These are phyloP conservation scores for Thalia dealbata DNA, from an alignment of 176 grass and related monocot species.

Conservation along the genomic window DNA sequence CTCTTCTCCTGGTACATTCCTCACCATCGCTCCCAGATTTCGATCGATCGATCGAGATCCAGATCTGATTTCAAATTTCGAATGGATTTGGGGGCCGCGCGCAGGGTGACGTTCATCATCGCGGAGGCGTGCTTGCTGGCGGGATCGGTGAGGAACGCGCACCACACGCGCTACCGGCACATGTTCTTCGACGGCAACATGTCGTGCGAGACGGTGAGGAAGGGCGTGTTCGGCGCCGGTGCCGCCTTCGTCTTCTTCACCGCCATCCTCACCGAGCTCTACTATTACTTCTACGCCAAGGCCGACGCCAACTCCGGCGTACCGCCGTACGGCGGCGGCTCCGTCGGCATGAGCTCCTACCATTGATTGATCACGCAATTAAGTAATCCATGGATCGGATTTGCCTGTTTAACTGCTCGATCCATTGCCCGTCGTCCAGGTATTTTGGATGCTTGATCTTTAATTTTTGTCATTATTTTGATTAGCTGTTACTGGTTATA, in stretches of 20 bases:
- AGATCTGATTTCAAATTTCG: background rate
- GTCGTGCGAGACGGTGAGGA: conserved; percentile 6
- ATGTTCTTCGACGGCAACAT: background rate
- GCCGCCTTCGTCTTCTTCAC: conserved; percentile 16
- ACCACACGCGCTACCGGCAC: conserved; percentile 1
- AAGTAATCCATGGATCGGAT: too few species aligned
- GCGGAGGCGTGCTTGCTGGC: conserved; percentile 14
- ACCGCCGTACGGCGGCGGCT: background rate
- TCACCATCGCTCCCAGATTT: background rate
- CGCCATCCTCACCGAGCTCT: background rate
- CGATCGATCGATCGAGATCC: background rate
- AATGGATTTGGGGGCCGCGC: background rate
- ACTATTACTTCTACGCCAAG: background rate
- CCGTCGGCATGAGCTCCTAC: conserved; percentile 11
- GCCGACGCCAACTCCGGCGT: background rate
- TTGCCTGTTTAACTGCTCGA: too few species aligned
- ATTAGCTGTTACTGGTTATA: too few species aligned
- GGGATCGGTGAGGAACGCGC: conserved; percentile 7
- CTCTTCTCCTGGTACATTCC: background rate
- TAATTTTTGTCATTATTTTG: too few species aligned
- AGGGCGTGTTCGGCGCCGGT: conserved; percentile 2
- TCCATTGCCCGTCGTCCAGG: too few species aligned
- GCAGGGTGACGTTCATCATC: conserved; percentile 14
- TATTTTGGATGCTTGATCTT: too few species aligned
- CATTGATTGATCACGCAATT: background rate